Base-by-base conservation (phyloP, 306 rosid species). In the Alnus glutinosa region DNA sequence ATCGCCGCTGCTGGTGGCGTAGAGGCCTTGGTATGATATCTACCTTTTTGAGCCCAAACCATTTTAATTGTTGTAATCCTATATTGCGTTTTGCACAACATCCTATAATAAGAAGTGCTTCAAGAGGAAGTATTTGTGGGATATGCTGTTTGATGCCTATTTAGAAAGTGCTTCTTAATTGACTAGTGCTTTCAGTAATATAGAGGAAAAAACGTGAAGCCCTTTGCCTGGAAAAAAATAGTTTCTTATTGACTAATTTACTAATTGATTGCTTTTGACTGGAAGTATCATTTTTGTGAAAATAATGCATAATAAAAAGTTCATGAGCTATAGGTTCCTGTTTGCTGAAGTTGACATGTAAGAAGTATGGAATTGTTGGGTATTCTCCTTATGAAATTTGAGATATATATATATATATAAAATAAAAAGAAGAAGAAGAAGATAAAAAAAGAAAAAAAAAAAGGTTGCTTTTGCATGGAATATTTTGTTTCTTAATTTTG, bases 1-100 rank as follows among this genome's bases (percentile, higher is more conserved):
- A 96, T 96, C 64, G 99, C 99, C 48, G 94, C 93, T 64, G 96
- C 97, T 32, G 96, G 97, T 23, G 99, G 99, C 7, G 99, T 96
- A 70, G 96, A 93, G 86, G 99, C 99, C 68, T 86, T 96, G 99
- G 99, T 96, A 93, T 80, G 80, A 75, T 67, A 71, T 70, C 55
- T 79, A 6, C 72, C 72, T 28, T 80, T 49, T 73, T 76, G 12
- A 71, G 68, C 48, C 61, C 10, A 50, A 39, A 30, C 50, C 51
- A 59, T 44, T 47, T 1, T 78, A 39, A 16, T 70, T 55, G 28
- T 58, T 44, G 34, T 76, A 36, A 16, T 74, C 72, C 70, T 30
- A 30, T n/a, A 5, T 52, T 54, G 47, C 46, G 14, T 59, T 55
- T 77, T 48, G 46, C 68, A 57, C 50, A 55, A 76, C 69, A 81